Evolutionary conservation across 345 rosid species (phyloP), one percentile per base, ranked within the genome.

Genomic region (Trapa bicornis): DNA sequence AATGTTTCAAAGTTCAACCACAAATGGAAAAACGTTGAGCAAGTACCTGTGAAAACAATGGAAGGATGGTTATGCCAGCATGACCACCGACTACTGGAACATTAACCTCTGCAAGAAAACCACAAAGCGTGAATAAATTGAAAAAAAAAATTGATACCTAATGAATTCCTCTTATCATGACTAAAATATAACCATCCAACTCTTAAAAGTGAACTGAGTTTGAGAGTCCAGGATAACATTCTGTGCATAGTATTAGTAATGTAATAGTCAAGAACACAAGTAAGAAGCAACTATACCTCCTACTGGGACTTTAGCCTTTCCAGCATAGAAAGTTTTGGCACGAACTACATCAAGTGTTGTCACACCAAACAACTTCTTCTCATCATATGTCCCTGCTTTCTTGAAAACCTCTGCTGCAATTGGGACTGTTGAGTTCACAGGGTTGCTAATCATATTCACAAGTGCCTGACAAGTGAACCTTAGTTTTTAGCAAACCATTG

Each of bases 11-110:
- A 37, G 42, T 11, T 16, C 37, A 36, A 37, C 29, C 37, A 47
- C 10, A 63, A 67, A 50, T 33, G 35, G 54, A 42, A 17, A 4
- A 61, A 64, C 16, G 37, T 32, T 11, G 29, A 39, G 68, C 33
- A 47, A 65, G 37, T 71, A 88, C 97, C 68, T 91, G 92, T 70
- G 92, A 88, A 74, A 88, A 86, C 61, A 88, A 84, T 15, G 96
- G 97, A 48, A 87, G 91, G 76, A 85, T 87, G 11, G 91, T 88
- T 37, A 91, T 67, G 35, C 93, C 97, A 3, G 96, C 97, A 78
- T 91, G 91, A 61, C 96, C 93, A 64, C 97, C 97, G 71, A 88
- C 84, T 68, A 85, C 96, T 0, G 97, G 96, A 61, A 88, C 90
- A 71, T 86, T 81, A 68, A 86, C 92, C 64, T 64, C 97, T 90